Base-by-base conservation (phyloP, 2,329 filamentous ascomycete species). In the Chalaropsis ovoidea region DNA sequence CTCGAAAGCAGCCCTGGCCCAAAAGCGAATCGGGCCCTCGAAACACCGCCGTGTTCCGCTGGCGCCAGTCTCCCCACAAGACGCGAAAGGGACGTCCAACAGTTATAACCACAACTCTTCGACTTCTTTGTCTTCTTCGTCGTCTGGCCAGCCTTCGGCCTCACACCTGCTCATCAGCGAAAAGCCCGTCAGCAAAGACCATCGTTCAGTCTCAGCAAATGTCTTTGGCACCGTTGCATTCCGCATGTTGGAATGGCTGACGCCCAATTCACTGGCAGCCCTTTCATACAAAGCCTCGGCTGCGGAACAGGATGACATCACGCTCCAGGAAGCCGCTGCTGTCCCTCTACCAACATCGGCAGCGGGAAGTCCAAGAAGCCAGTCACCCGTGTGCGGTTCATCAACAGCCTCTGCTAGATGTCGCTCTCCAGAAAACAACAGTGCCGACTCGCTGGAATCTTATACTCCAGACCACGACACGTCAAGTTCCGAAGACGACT, bases 161-260 rank as follows among this genome's bases (percentile, higher is more conserved):
- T 52, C 41, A 42, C 67, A 63, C 35, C 60, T 65, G 43, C 65
- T 62, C 31, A 27, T 83, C 1, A 71, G 72, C 1, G 81, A 84
- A 69, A 75, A 76, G 47, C 76, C 78, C 1, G 71, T 75, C 11
- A 80, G 74, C 69, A 83, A 81, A 67, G 82, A 85, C 68, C 79
- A 85, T 69, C 77, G 82, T 5, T 85, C 82, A 0, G 84, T 85
- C 70, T 80, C 82, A 7, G 82, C 82, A 6, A 85, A 85, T 68
- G 76, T 86, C 7, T 87, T 88, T 70, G 83, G 80, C 6, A 86
- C 85, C 0, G 81, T 82, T 11, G 81, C 86, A 11, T 85, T 87
- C 73, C 86, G 85, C 70, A 87, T 87, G 83, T 71, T 88, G 2
- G 85, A 88, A 72, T 88, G 84, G 85, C 75, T 88, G n/a, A 84